Base-by-base conservation (phyloP, 192 early-diverging fungal genomes). In the Chytriomyces confervae region DNA sequence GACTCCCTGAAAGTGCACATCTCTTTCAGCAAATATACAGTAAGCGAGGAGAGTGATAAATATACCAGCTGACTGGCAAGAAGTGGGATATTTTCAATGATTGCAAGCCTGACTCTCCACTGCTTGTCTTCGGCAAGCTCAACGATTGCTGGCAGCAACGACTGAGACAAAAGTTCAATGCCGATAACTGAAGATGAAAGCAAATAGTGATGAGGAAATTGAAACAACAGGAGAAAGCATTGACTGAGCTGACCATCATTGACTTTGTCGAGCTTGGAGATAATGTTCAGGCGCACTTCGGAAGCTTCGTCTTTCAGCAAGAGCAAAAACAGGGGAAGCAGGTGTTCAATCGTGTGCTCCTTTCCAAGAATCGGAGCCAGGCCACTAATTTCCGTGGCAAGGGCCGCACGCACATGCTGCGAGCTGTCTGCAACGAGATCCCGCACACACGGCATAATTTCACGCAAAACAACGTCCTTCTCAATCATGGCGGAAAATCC, bases 121-220 rank as follows among this genome's bases (percentile, higher is more conserved):
- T 99, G 98, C 88, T 98, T 98, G 84, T 99, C 98, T 86, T 99
- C 97, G 45, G 97, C 96, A 48, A 99, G 89, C 84, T 98, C 98
- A 47, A 99, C 93, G 80, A 99, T 97, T 11, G 98, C 98, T 7
- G 98, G 98, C 69, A 99, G 85, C 61, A 99, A 88, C 24, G 94
- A 96, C 78, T 98, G 97, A 50, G 98, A 98, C 48, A 99, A 87
- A 43, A 96, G 91, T 72, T 99, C 96, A 76, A 99, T 97, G 62
- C 98, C 98, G 79, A 99, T 98, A 10, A 84, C 83, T 81, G 44
- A 51, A 67, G 23, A 47, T 62, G 18, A 75, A 27, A 53, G 16
- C 49, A 23, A 77, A 61, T 44, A 46, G 27, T 9, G 64, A 7
- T 18, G 63, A 51, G n/a, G 61, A 36, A 48, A 7, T 18, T 62